Base-by-base conservation (phyloP, 177 flowering plant species). In the Vitis hybrid region DNA sequence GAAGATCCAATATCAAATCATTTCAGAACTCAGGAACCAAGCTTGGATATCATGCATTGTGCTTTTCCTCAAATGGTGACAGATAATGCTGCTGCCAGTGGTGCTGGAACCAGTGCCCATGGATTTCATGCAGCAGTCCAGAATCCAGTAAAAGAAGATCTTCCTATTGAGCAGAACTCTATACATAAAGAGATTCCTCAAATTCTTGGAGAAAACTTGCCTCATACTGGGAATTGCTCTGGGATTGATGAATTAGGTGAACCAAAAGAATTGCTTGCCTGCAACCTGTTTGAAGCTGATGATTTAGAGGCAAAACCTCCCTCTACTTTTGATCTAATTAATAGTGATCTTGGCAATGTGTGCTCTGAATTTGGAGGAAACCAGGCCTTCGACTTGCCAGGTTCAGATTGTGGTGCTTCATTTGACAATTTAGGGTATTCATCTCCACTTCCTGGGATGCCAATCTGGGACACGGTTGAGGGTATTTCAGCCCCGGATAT, bases 391-490 rank as follows among this genome's bases (percentile, higher is more conserved):
- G 68, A 54, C 31, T 80, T 88, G 11, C 80, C 89, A 2, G 72
- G 81, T 75, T 75, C 87, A 53, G 91, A 85, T 73, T 82, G 80
- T 75, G 79, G 66, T 67, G 78, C 79, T 65, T 71, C 92, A 70
- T 82, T 85, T 72, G 75, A 80, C 61, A 77, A 74, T 59, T 57
- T 82, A 60, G 86, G 67, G 31, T 87, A 70, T 77, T 77, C 94
- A 59, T 79, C 95, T 66, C 83, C 90, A 49, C 60, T 78, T 20
- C 80, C 88, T 67, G 78, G 64, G 18, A 70, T 84, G 77, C 78
- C 89, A 55, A 74, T 77, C 14, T 91, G 97, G 97, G 81, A 67
- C 72, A 65, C 83, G 24, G 78, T 73, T 67, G 86, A 85, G 52
- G 84, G 79, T 38, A 58, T 85, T 33, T 67, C 93, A 22, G 75